phyloP scores from a whole-genome alignment of 2,329 filamentous ascomycete genomes.

The Arachnopeziza araneosa region DNA sequence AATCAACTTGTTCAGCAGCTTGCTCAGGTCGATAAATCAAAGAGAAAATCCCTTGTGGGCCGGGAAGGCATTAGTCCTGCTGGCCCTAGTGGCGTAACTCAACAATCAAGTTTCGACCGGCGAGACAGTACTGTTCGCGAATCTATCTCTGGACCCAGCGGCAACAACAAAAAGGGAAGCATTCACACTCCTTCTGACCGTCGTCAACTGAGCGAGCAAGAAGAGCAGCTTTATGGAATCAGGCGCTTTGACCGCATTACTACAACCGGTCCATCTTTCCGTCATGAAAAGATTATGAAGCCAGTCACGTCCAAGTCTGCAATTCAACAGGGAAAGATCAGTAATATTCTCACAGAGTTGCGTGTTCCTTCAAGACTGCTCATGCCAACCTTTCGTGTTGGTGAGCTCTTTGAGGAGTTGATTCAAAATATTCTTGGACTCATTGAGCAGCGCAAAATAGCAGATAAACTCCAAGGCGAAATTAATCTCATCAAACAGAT shows the following conservation, averaged over 20 bases:
- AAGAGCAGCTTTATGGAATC: conserved; percentile 78
- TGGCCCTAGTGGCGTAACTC: conserved; percentile 29
- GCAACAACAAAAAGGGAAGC: conserved; percentile 31
- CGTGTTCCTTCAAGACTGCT: conserved; percentile 64
- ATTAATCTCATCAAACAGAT: conserved; percentile 55
- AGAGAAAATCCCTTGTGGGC: conserved; percentile 67
- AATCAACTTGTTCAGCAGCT: conserved; percentile 77
- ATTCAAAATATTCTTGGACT: conserved; percentile 62
- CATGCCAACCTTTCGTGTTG: conserved; percentile 70
- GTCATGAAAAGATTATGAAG: conserved; percentile 76
- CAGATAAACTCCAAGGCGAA: conserved; percentile 71
- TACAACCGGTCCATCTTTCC: conserved; percentile 76
- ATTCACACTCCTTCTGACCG: conserved; percentile 43
- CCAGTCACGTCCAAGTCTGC: conserved; percentile 71
- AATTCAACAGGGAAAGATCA: conserved; percentile 70
- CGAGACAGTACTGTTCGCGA: conserved; percentile 32
- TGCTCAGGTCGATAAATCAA: conserved; percentile 76
- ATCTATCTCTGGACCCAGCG: conserved; percentile 30
- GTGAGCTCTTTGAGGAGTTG: conserved; percentile 65
- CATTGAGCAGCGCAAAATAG: conserved; percentile 67
- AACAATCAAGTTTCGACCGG: conserved; percentile 32
- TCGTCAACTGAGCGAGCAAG: conserved; percentile 66
- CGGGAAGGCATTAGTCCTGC: conserved; percentile 48
- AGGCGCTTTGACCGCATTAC: conserved; percentile 78
- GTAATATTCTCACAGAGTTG: conserved; percentile 64